These are phyloP conservation scores for Adansonia grandidieri DNA, from an alignment of 441 rosid genomes.

Conservation along the genomic window DNA sequence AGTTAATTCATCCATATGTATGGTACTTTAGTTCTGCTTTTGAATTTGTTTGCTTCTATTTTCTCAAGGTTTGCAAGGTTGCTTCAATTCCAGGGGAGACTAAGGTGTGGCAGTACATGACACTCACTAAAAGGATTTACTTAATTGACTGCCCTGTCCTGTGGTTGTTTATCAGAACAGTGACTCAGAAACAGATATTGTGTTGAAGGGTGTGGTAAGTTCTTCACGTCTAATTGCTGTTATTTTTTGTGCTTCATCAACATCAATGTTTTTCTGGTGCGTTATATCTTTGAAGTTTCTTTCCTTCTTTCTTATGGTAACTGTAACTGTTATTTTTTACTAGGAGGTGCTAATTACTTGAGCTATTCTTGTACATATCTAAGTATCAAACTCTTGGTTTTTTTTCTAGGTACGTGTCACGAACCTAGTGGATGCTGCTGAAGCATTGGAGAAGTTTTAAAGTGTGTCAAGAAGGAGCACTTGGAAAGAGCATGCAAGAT, in stretches of 20 bases:
- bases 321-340: too few species aligned
- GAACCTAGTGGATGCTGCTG: constrained; percentile 85
- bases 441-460: constrained; percentile 89
- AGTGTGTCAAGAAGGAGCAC: constrained; percentile 88
- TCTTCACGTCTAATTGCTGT: neutral
- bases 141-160: constrained; percentile 95
- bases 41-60: constrained; percentile 12
- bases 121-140: constrained; percentile 87
- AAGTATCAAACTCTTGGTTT: neutral
- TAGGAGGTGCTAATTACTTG: too few species aligned
- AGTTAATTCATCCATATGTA: neutral
- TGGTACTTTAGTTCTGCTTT: neutral
- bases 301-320: too few species aligned
- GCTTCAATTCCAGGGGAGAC: constrained; percentile 99
- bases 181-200: constrained; percentile 89
- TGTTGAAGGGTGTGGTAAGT: constrained; percentile 94
- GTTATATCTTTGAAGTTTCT: too few species aligned
- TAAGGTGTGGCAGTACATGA: constrained; percentile 95
- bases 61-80: constrained; percentile 85
- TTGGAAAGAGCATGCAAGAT: constrained; percentile 88
- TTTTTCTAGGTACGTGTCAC: constrained; percentile 76
- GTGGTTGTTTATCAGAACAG: constrained; percentile 92
- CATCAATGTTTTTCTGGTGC: neutral
- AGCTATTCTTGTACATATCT: neutral
- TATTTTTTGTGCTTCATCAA: neutral